Evolutionary conservation across 2,329 filamentous ascomycete species (phyloP), one percentile per base, ranked within the genome.

Genomic region (Coniella vitis): DNA sequence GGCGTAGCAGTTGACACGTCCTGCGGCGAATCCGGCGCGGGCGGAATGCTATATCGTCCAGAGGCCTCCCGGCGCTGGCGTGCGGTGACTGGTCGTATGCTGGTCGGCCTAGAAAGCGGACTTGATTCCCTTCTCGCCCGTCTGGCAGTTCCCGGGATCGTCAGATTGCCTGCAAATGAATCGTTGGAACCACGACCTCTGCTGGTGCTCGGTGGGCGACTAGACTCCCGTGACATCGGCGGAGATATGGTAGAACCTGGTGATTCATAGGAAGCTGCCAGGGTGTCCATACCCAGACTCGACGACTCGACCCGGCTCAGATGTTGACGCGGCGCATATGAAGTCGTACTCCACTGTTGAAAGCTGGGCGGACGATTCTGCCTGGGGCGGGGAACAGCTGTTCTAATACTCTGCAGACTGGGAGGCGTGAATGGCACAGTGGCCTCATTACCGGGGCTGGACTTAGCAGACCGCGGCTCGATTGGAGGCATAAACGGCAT

Each of bases 181-280:
- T 41, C 46, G 29, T 19, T 55, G 9, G 64, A 66, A 17, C 55
- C 54, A 20, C 39, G n/a, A 55, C 42, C 43, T 46, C 49, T 45
- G 57, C 45, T 58, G 58, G 7, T 46, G 45, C 46, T 49, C 0
- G 69, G 69, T 45, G 72, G 65, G 9, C 65, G 61, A 37, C 73
- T 73, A 1, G 66, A 56, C 51, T 74, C 61, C 3, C 73, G 69
- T 2, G 71, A 72, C 70, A 77, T 74, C 4, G 74, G 73, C 52
- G 74, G 69, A 7, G 72, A 74, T 58, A 47, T 57, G 13, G 31
- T 9, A 5, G 25, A 17, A 7, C 17, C 14, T 3, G 60, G 43
- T 60, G 54, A 40, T 9, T 56, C 56, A 22, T 54, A 60, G 4
- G 60, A 59, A n/a, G 57, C 35, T 1, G 57, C 50, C 31, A 58